phyloP scores from a whole-genome alignment of 2,329 filamentous ascomycete genomes.

The Grosmannia huntii region DNA sequence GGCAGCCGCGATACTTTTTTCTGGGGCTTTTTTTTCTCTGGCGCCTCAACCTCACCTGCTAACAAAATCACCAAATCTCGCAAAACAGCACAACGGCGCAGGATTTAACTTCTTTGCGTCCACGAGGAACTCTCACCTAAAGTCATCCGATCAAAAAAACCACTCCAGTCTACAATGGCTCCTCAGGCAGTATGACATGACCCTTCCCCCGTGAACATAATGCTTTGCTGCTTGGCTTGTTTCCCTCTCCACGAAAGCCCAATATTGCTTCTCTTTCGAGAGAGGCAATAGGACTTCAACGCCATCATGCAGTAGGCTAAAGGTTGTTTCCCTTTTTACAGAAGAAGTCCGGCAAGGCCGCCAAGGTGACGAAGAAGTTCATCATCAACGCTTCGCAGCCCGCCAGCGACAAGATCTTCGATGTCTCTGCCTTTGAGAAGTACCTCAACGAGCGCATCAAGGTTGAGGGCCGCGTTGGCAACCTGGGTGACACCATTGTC shows the following conservation, averaged over 20 bases:
- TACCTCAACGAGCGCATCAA: conserved; percentile 99
- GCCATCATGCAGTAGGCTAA: conserved; percentile 94
- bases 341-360: conserved; percentile 54
- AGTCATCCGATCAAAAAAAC: conserved; percentile 21
- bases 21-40: conserved; percentile 1
- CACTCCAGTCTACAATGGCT: conserved; percentile 54
- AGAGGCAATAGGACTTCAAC: conserved; percentile 18
- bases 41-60: background rate
- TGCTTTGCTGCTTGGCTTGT: conserved; percentile 88
- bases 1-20: conserved; percentile 2
- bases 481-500: conserved; percentile 86
- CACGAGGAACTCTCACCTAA: conserved; percentile 15
- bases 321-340: conserved; percentile 42
- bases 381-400: conserved; percentile 99
- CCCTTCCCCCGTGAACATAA: conserved; percentile 19
- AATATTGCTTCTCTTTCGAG: conserved; percentile 18
- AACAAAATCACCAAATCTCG: background rate
- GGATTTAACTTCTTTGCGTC: conserved; percentile 64
- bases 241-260: conserved; percentile 15
- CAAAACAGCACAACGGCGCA: conserved; percentile 43
- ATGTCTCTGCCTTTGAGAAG: conserved; percentile 97
- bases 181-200: conserved; percentile 72
- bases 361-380: conserved; percentile 88
- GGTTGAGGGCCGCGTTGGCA: conserved; percentile 95
- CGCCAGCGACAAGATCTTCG: conserved; percentile 99